Base-by-base conservation (phyloP, 306 rosid species). In the Arachis hypogaea region DNA sequence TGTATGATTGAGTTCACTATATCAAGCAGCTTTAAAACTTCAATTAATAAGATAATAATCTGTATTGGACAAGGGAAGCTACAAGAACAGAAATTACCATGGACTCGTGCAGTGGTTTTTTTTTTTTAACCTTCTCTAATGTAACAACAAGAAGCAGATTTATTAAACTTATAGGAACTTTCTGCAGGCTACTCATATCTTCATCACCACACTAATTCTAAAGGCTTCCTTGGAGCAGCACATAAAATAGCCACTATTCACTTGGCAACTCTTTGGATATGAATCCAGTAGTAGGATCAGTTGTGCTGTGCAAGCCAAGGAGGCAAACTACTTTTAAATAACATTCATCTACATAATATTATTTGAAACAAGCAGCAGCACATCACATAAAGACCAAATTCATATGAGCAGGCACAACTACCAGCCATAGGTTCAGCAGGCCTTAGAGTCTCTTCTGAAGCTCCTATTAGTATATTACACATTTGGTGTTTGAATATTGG, bases 341-440 rank as follows among this genome's bases (percentile, higher is more conserved):
- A 29, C 59, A 59, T 57, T 42, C 22, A 46, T 76, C 61, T 16
- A 51, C 66, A 33, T 33, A 54, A 51, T 52, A 22, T 57, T 56
- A 67, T 50, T 59, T 76, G 49, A 71, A 72, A 55, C 76, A 42
- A 38, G 69, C 68, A 54, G 63, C 67, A 56, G 46, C 51, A 46
- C 51, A 46, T 11, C 7, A 36, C 72, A 67, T 52, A 52, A 30
- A 59, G 29, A 67, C 58, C 73, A 73, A 62, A 68, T 63, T 68
- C 66, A 63, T 50, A 64, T 49, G 43, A 18, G 66, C 41, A 63
- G 16, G 44, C 55, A 54, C 62, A 36, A 33, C 22, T 74, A 57
- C 28, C 14, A 52, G 75, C 50, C 71, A 43, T 43, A 1, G 46
- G 59, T 36, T 44, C 62, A 41, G 51, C 38, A 33, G 33, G 57